These are phyloP conservation scores for Penicillium sp. DNA, from an alignment of 2,329 filamentous ascomycete species.

Conservation along the genomic window DNA sequence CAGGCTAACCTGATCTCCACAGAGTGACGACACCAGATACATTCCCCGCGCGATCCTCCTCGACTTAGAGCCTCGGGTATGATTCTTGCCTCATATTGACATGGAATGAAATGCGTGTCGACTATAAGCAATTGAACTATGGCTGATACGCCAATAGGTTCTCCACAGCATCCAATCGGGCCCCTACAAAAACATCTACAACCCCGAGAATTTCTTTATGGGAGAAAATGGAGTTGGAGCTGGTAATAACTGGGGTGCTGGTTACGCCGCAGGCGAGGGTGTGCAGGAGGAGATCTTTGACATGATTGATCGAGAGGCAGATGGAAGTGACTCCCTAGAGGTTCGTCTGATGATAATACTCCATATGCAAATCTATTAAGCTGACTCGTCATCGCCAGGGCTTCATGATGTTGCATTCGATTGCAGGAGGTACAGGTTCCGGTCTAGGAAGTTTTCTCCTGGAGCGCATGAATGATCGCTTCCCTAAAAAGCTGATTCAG, in stretches of 20 bases:
- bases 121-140: background rate
- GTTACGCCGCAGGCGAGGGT: slow-evolving; percentile 86
- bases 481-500: slow-evolving; percentile 98
- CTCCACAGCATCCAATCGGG: slow-evolving; percentile 91
- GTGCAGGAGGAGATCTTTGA: slow-evolving; percentile 98
- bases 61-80: slow-evolving; percentile 86
- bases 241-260: slow-evolving; percentile 97
- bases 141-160: slow-evolving; percentile 54
- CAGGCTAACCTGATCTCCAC: slow-evolving; percentile 8
- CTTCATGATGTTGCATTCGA: slow-evolving; percentile 98
- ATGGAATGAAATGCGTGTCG: background rate
- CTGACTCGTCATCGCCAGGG: slow-evolving; percentile 54
- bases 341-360: slow-evolving; percentile 40
- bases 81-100: slow-evolving; percentile 17
- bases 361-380: slow-evolving; percentile 1
- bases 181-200: slow-evolving; percentile 98
- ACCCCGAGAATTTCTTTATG: slow-evolving; percentile 98
- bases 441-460: slow-evolving; percentile 94
- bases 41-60: slow-evolving; percentile 95
- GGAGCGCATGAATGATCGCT: slow-evolving; percentile 93
- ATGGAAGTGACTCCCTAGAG: slow-evolving; percentile 96
- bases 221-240: slow-evolving; percentile 91
- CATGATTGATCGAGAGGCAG: slow-evolving; percentile 98
- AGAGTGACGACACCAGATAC: slow-evolving; percentile 97
- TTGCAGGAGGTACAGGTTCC: slow-evolving; percentile 93